Evolutionary conservation across 305 asterid species (phyloP), one percentile per base, ranked within the genome.

Genomic region (Caryopteris hybrid): DNA sequence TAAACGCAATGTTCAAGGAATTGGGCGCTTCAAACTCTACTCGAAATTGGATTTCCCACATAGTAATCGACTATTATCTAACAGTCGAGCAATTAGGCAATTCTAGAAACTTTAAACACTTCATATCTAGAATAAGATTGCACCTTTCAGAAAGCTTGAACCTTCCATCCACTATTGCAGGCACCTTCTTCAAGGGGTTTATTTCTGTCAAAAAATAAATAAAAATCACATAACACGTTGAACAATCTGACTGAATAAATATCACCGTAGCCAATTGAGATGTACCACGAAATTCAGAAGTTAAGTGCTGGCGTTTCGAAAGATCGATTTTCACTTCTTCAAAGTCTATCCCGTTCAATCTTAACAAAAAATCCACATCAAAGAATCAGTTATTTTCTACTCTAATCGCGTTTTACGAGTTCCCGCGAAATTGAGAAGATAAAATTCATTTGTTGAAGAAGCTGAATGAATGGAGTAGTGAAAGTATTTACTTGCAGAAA

Each of bases 121-220:
- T 51, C 31, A 70, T 27, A 18, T 6, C 18, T 23, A 21, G 50
- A 52, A 64, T 0, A 31, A 43, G 39, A 64, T 12, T 31, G 27
- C 29, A 84, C 90, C 90, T 84, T 78, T 84, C 97, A 54, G 74
- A 86, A 62, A 94, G 99, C 83, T 79, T 87, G 73, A 91, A 89
- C 62, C 85, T 74, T 64, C 89, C 99, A 79, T 94, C 96, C 46
- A 80, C 89, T 36, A 94, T 81, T 5, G 95, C 96, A 4, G 99
- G 99, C 23, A 94, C 86, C 83, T 86, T 72, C 78, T 31, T 80
- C 91, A 85, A 64, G 66, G 96, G 95, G 71, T 94, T 94, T 58
- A 86, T 75, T 34, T 71, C 97, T 91, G 83, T 2, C 21, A 66
- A 14, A 57, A 33, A 11, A 46, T n/a, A 16, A 33, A 25, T 1